Conservation (phyloP, 257 asterid genomes). For the Plantago elongata region DNA sequence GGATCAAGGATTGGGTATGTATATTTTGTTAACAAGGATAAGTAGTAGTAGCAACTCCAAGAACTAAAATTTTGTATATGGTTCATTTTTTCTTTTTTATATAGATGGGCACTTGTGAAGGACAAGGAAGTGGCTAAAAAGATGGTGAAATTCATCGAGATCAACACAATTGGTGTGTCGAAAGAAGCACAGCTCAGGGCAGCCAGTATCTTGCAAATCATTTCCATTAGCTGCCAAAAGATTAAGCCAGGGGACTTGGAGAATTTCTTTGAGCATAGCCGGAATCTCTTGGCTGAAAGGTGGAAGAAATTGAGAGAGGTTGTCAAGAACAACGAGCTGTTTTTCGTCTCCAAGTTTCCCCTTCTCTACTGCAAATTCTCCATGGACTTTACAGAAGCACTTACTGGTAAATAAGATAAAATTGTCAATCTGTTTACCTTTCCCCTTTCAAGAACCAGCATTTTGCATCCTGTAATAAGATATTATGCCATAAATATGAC, state of each 20-base stretch:
- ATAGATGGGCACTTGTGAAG: slow-evolving; percentile 79
- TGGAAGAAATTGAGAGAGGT: slow-evolving; percentile 50
- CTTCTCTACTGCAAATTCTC: slow-evolving; percentile 44
- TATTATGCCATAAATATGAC: not conserved
- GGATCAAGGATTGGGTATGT: slow-evolving; percentile 87
- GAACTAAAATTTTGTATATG: not conserved
- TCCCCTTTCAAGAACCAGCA: too few species aligned
- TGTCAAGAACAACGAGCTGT: slow-evolving; percentile 25
- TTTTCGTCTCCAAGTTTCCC: slow-evolving; percentile 46
- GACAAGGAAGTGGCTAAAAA: slow-evolving; percentile 55
- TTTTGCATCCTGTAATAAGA: too few species aligned
- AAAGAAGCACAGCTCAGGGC: slow-evolving; percentile 83
- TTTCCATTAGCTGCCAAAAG: slow-evolving; percentile 51
- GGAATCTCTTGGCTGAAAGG: slow-evolving; percentile 40
- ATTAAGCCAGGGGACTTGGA: slow-evolving; percentile 22
- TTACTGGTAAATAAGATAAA: slow-evolving; percentile 47
- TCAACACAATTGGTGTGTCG: slow-evolving; percentile 79
- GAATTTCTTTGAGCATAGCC: slow-evolving; percentile 50
- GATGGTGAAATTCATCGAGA: slow-evolving; percentile 67
- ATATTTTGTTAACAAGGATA: not conserved
- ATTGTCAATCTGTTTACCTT: too few species aligned
- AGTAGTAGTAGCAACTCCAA: not conserved
- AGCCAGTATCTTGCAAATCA: slow-evolving; percentile 44
- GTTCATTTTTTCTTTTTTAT: not conserved
- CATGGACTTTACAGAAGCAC: slow-evolving; percentile 33